Evolutionary conservation across 495 filamentous ascomycete genomes (phyloP).

Genomic region (Xylaria longipes): DNA sequence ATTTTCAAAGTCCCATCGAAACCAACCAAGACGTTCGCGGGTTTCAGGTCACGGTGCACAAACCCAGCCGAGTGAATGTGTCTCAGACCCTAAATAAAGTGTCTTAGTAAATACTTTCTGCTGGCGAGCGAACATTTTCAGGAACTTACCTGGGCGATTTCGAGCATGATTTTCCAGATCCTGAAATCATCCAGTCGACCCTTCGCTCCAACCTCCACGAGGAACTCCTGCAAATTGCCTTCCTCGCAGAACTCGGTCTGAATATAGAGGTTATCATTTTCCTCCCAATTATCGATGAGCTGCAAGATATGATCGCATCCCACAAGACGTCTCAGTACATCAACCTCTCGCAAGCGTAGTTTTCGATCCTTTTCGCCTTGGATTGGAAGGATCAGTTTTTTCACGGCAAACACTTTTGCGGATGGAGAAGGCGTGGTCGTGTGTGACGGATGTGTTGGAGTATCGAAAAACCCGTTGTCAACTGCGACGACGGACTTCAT

Average conservation of each 20-base stretch:
- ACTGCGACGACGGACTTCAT: constrained; percentile 31
- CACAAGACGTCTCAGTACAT: constrained; percentile 71
- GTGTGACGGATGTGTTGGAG: constrained; percentile 46
- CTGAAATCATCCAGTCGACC: constrained; percentile 94
- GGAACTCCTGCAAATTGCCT: constrained; percentile 84
- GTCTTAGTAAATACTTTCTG: constrained; percentile 41
- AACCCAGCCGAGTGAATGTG: constrained; percentile 87
- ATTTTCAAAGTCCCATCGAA: constrained; percentile 94
- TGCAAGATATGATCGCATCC: constrained; percentile 82
- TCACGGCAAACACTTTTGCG: constrained; percentile 81
- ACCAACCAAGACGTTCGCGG: constrained; percentile 89
- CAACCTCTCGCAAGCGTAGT: constrained; percentile 79
- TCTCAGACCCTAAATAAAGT: constrained; percentile 70
- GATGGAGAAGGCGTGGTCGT: constrained; percentile 50
- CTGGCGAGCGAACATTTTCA: neutral
- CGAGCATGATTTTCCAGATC: constrained; percentile 96
- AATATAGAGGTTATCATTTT: constrained; percentile 82
- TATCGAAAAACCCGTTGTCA: constrained; percentile 36
- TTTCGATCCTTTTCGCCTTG: constrained; percentile 75
- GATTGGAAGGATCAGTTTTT: constrained; percentile 85
- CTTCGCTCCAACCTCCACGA: constrained; percentile 76
- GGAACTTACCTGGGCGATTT: constrained; percentile 73
- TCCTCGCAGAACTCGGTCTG: constrained; percentile 96
- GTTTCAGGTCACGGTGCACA: constrained; percentile 94
- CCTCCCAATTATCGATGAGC: constrained; percentile 85